Evolutionary conservation across 192 early-diverging fungal species (phyloP).

Genomic region (Phlyctochytrium planicorne): DNA sequence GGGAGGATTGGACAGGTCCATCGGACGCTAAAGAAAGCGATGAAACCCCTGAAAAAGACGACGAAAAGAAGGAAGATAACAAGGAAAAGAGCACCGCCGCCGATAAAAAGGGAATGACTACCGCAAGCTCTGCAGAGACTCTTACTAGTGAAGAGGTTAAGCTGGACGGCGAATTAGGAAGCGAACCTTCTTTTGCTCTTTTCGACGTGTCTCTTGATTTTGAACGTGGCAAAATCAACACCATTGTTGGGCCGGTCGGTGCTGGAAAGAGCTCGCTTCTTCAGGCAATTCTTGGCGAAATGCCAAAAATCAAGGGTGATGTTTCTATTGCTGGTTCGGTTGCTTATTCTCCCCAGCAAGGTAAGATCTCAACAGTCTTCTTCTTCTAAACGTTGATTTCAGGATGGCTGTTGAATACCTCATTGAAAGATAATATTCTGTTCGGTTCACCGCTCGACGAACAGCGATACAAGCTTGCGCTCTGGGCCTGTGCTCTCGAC

Average conservation of each 20-base stretch:
- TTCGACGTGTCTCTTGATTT: constrained; percentile 53
- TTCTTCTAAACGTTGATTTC: too few species aligned
- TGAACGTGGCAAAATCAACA: constrained; percentile 68
- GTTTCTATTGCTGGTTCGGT: constrained; percentile 49
- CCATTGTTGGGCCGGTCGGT: constrained; percentile 79
- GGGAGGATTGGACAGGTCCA: too few species aligned
- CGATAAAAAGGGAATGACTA: too few species aligned
- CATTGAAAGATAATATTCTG: constrained; percentile 65
- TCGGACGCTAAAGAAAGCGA: too few species aligned
- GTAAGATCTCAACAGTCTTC: too few species aligned
- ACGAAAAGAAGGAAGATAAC: too few species aligned
- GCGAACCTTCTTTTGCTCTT: too few species aligned
- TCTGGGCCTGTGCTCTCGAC: constrained; percentile 1
- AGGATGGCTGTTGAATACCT: background rate
- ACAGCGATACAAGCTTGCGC: constrained; percentile 58
- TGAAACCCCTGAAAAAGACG: too few species aligned
- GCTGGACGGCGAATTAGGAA: too few species aligned
- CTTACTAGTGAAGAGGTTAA: too few species aligned
- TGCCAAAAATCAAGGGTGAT: constrained; percentile 68
- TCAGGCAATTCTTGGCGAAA: constrained; percentile 76
- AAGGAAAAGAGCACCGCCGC: too few species aligned
- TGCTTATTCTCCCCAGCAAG: constrained; percentile 14
- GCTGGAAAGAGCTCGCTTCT: constrained; percentile 82
- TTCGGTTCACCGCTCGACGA: constrained; percentile 70
- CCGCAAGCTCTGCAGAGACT: too few species aligned